Base-by-base conservation (phyloP, 2,329 filamentous ascomycete species). In the Colletotrichum gloeosporioides region DNA sequence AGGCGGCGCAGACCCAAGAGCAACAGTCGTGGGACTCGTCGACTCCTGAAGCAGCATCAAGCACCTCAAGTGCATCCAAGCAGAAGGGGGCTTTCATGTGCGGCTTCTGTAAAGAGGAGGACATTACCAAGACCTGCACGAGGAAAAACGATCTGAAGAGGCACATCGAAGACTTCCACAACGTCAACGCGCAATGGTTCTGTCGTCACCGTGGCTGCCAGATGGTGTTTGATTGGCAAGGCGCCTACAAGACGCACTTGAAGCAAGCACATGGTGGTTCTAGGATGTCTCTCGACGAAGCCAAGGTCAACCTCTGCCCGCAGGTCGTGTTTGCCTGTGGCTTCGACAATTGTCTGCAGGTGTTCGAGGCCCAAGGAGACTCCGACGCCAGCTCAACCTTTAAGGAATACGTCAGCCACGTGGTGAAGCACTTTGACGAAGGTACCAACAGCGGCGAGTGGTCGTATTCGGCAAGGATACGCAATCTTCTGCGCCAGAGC, bases 311-410 rank as follows among this genome's bases (percentile, higher is more conserved):
- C 31, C 80, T 88, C 7, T 88, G 87, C 73, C 85, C 85, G 2
- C 88, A 89, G 77, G 85, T 87, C 4, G 85, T 89, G 27, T 89
- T 89, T 76, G 88, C 87, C 22, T 89, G 88, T 77, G 88, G 88
- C 13, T 89, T 89, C 72, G 84, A 85, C 71, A 84, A 84, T 66
- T 89, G 88, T 77, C 77, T 81, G 13, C 81, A 85, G n/a, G 83
- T 89, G 4, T 87, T 88, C 53, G 88, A 89, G 78, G 84, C 87
- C 0, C 77, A 82, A 10, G 82, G 82, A 31, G 86, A 87, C 59
- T 81, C 82, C 22, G 85, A 88, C 22, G 84, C 84, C 16, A 80
- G 82, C 10, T 80, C 83, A 4, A 83, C 82, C 2, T 86, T 87
- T 68, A 86, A 87, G 78, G 85, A 88, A 61, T 89, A 88, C 77